Percentiles rank a stretch among this genome's conserved stretches.
phyloP scores from a whole-genome alignment of 2,329 filamentous ascomycete genomes.

The Xylogone sp. region DNA sequence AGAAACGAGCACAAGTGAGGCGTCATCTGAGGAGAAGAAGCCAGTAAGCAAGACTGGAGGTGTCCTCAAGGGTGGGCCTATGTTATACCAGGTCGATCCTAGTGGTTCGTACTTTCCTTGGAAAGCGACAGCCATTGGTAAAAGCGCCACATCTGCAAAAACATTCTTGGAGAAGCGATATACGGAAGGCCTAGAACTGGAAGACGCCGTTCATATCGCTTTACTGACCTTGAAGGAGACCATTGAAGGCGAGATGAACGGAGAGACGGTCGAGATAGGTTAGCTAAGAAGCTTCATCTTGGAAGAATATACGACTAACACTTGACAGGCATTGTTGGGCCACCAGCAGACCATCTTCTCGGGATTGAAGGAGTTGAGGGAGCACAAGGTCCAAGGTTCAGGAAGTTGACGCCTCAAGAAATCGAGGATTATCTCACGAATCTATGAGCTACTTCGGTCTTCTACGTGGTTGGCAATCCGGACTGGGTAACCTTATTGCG shows the following conservation, averaged over 20 bases:
- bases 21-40: constrained; percentile 67
- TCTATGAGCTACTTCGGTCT: constrained; percentile 52
- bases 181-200: constrained; percentile 92
- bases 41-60: constrained; percentile 85
- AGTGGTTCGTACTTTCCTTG: constrained; percentile 98
- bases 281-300: constrained; percentile 29
- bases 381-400: constrained; percentile 80
- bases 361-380: constrained; percentile 88
- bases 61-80: constrained; percentile 91
- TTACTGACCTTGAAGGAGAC: constrained; percentile 97
- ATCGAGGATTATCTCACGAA: constrained; percentile 99
- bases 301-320: constrained; percentile 15
- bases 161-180: constrained; percentile 99
- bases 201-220: constrained; percentile 98
- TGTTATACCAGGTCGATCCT: constrained; percentile 98
- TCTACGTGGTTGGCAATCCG: constrained; percentile 1
- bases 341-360: constrained; percentile 87
- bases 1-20: constrained; percentile 49
- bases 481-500: constrained; percentile 7
- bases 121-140: constrained; percentile 99
- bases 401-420: constrained; percentile 94
- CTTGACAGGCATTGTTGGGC: constrained; percentile 79
- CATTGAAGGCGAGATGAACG: constrained; percentile 99
- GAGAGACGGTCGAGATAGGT: constrained; percentile 98
- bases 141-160: constrained; percentile 97